Evolutionary conservation across 306 rosid species (phyloP), one percentile per base, ranked within the genome.

Genomic region (Fragaria nilgerrensis): DNA sequence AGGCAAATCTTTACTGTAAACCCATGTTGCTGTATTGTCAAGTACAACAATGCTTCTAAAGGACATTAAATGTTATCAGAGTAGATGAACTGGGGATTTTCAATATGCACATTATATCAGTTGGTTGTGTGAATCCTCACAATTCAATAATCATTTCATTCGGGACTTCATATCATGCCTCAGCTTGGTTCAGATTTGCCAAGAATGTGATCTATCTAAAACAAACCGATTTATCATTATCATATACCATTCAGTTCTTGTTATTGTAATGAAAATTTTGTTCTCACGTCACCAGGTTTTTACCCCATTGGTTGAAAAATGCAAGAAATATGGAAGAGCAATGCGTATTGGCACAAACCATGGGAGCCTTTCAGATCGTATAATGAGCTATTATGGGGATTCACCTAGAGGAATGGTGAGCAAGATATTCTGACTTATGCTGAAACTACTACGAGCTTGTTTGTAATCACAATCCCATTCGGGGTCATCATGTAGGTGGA

Each of bases 271-370:
- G 73, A 70, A n/a, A 34, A 5, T 19, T 9, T 14, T 50, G 20
- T 52, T 78, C 27, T 67, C 20, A 71, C 79, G 29, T 39, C 12
- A 45, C 71, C 81, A 95, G 99, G 96, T 91, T 79, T 95, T 95
- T 89, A 86, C 88, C 1, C 99, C 99, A 41, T 88, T 95, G 86
- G 99, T 95, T 77, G 99, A 92, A 80, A 95, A 92, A 78, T 95
- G 99, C 85, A 95, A 95, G 88, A 92, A 95, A 83, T 91, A 95
- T 72, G 97, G 99, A 77, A 92, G 97, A 86, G 99, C 99, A 74
- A 90, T 95, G 96, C 99, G 99, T 52, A 95, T 95, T 83, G 99
- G 99, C 36, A 95, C 99, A 70, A 95, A 95, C 85, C 99, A 95
- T 14, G 99, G 99, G 70, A 95, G 99, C 83, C 99, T 95, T 84